Base-by-base conservation (phyloP, 805 yeast genomes). In the Monosporozyma siamensis region DNA sequence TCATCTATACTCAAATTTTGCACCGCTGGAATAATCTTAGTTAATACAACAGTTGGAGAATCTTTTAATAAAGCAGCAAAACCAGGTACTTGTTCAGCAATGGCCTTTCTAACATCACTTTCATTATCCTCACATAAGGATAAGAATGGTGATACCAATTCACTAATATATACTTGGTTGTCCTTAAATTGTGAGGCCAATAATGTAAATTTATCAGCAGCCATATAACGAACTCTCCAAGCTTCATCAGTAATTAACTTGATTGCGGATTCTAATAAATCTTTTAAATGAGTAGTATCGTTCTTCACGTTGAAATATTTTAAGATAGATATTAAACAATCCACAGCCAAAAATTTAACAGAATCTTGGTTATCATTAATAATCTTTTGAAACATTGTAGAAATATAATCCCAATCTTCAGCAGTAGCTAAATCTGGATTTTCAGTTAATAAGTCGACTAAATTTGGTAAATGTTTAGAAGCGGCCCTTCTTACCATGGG, bases 401-500 rank as follows among this genome's bases (percentile, higher is more conserved):
- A 75, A 48, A 89, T 73, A 46, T 78, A 68, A 52, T 81, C 87
- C 82, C 89, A 82, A 58, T 82, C 87, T 46, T 75, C 72, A 50
- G 76, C 78, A 24, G 66, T 66, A 12, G 72, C 65, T 10, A 64
- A 51, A 14, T 67, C 69, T 44, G 75, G 68, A 20, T 69, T 63
- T 38, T 70, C 71, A 12, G 72, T 68, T 44, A 82, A 70, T 40
- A 76, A 65, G 50, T 80, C 77, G 48, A 90, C 77, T 43, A 90
- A 66, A 29, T 63, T 68, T 3, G 98, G 96, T 51, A 92, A 72
- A 55, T 82, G 77, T 34, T 77, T 77, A 6, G 95, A 97, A 12
- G 97, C 94, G 8, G 95, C 83, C 59, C 97, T 80, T 64, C 95
- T 80, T 17, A 92, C 97, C 96, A 92, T 88, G 47, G 99, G 98